Percentiles rank a stretch among this genome's conserved stretches.
Evolutionary conservation across 2,329 filamentous ascomycete genomes (phyloP).

Genomic region (Nemania bipapillata): DNA sequence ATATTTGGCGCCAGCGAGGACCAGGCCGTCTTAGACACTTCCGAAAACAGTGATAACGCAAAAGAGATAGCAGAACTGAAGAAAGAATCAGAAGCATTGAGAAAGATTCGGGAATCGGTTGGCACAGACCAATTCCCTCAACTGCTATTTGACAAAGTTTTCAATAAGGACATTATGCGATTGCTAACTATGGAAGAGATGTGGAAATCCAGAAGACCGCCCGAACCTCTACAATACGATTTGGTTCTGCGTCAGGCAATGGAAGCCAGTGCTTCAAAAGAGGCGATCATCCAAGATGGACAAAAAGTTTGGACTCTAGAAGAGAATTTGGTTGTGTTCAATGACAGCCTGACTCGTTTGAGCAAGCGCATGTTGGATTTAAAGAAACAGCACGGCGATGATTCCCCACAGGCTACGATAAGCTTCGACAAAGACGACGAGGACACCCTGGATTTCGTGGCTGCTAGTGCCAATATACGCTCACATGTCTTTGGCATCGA

Average conservation of each 20-base stretch:
- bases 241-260: constrained; percentile 65
- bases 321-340: constrained; percentile 88
- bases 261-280: constrained; percentile 60
- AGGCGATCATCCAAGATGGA: constrained; percentile 70
- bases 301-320: constrained; percentile 83
- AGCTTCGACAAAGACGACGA: constrained; percentile 96
- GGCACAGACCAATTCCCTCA: constrained; percentile 80
- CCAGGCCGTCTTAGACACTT: constrained; percentile 80
- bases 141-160: constrained; percentile 93
- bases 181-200: constrained; percentile 90
- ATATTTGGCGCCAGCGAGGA: constrained; percentile 94
- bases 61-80: constrained; percentile 88
- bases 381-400: constrained; percentile 60
- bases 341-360: constrained; percentile 81
- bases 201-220: constrained; percentile 87
- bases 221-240: constrained; percentile 77
- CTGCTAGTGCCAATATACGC: constrained; percentile 87
- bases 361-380: constrained; percentile 76
- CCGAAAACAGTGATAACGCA: constrained; percentile 82
- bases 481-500: constrained; percentile 91
- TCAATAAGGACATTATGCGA: constrained; percentile 82
- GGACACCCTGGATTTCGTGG: constrained; percentile 94
- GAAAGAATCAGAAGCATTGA: constrained; percentile 83
- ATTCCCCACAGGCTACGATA: constrained; percentile 71
- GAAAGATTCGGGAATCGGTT: constrained; percentile 82